Evolutionary conservation across 2,329 filamentous ascomycete species (phyloP), one percentile per base, ranked within the genome.

Genomic region (Fusarium chaquense): DNA sequence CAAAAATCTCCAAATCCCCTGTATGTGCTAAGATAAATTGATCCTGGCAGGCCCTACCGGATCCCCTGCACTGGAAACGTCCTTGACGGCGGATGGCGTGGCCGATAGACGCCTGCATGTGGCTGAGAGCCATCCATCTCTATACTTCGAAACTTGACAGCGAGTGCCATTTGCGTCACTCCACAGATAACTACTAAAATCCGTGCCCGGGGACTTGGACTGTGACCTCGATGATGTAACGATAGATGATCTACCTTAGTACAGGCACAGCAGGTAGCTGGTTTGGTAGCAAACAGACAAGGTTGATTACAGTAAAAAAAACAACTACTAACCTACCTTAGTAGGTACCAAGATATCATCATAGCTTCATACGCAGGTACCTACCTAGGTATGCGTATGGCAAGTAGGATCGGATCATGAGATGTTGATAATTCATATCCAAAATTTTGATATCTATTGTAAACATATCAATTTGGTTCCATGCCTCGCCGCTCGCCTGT

Each of bases 151-250:
- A 56, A 64, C 51, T 56, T 67, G 67, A 46, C 55, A 71, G 50
- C 51, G 15, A 65, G 67, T 61, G 67, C 67, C 64, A 71, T 70
- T 33, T 70, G 63, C 67, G 68, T 70, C 68, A 71, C 67, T 65
- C 58, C 15, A 67, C 62, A 64, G 45, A 51, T 47, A 43, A 55
- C 45, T 51, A 22, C 12, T 41, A 64, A 55, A 67, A 58, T 67
- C 58, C 50, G 44, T 58, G 62, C 13, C 15, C 41, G 9, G 22
- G 40, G 8, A 68, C 46, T 51, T 45, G 46, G 33, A 54, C 58
- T 61, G 44, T 47, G 54, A 51, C 49, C 35, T 40, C 18, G 15
- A 44, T 59, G 67, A 70, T 64, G 67, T 62, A 70, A 70, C 50
- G 20, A 43, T 47, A 40, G 50, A 35, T 58, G 58, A 54, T 41